Evolutionary conservation across 768 basidiomycete species (phyloP).

Genomic region (Rhizopogon vesiculosus): DNA sequence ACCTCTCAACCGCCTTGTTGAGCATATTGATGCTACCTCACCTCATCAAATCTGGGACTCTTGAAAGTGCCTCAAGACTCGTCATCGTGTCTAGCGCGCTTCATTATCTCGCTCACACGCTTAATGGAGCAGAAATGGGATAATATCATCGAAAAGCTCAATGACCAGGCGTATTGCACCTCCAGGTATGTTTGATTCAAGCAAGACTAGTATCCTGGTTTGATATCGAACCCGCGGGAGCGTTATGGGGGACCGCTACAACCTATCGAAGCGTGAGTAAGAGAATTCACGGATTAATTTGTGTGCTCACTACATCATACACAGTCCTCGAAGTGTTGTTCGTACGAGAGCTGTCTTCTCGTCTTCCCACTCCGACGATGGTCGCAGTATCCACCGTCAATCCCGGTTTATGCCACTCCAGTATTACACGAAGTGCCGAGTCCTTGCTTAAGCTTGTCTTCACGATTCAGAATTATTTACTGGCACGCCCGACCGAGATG

Average conservation of each 20-base stretch:
- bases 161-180: slow-evolving; percentile 23
- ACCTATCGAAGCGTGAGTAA: slow-evolving; percentile 19
- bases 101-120: slow-evolving; percentile 13
- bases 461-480: slow-evolving; percentile 8
- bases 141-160: slow-evolving; percentile 24
- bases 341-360: slow-evolving; percentile 28
- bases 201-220: not conserved
- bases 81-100: slow-evolving; percentile 27
- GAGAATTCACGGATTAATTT: not conserved
- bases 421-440: slow-evolving; percentile 18
- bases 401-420: slow-evolving; percentile 33
- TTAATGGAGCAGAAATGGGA: slow-evolving; percentile 11
- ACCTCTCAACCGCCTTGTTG: slow-evolving; percentile 30
- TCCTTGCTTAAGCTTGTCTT: not conserved
- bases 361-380: slow-evolving; percentile 20
- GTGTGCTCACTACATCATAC: not conserved
- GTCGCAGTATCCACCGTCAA: slow-evolving; percentile 27
- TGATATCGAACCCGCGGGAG: slow-evolving; percentile 5
- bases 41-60: slow-evolving; percentile 24
- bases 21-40: slow-evolving; percentile 31
- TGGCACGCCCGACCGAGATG: slow-evolving; percentile 28
- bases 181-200: slow-evolving; percentile 11
- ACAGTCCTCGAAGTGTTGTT: slow-evolving; percentile 33
- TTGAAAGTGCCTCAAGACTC: slow-evolving; percentile 19
- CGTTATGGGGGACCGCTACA: slow-evolving; percentile 20